These are phyloP conservation scores for Mycena pura DNA, from an alignment of 768 basidiomycete genomes.

Conservation along the genomic window DNA sequence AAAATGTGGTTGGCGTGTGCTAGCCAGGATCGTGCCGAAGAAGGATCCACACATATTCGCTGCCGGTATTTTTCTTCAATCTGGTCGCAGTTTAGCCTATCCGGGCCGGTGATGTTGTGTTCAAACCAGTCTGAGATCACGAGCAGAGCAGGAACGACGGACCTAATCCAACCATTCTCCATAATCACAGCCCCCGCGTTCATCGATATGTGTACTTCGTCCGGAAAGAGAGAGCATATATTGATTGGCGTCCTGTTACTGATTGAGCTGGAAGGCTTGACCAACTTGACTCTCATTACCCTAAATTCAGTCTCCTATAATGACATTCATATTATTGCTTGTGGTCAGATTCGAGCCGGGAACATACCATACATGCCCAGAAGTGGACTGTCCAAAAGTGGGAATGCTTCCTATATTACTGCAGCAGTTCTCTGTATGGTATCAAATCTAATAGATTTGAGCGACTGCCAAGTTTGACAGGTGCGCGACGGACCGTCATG, in stretches of 20 bases:
- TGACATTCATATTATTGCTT: neutral
- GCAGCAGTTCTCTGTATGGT: neutral
- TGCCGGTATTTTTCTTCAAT: neutral
- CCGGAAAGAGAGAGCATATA: neutral
- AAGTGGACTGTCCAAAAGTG: neutral
- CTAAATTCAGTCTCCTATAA: neutral
- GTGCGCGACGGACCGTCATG: neutral
- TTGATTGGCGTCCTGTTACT: neutral
- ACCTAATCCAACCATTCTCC: conserved; percentile 4
- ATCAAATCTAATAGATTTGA: neutral
- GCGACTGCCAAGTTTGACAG: neutral
- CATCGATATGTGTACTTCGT: neutral
- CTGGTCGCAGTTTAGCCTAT: neutral
- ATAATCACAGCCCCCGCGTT: neutral
- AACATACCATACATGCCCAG: conserved; percentile 3
- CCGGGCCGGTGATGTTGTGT: neutral
- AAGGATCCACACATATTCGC: neutral
- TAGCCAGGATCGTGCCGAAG: neutral
- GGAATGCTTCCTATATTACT: neutral
- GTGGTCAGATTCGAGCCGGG: neutral
- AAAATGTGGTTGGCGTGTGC: neutral
- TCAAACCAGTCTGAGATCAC: neutral
- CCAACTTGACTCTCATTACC: neutral
- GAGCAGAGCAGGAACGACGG: neutral
- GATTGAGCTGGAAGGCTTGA: neutral